phyloP scores from a whole-genome alignment of 2,329 filamentous ascomycete genomes.

The Aspergillus pseudotamarii region DNA sequence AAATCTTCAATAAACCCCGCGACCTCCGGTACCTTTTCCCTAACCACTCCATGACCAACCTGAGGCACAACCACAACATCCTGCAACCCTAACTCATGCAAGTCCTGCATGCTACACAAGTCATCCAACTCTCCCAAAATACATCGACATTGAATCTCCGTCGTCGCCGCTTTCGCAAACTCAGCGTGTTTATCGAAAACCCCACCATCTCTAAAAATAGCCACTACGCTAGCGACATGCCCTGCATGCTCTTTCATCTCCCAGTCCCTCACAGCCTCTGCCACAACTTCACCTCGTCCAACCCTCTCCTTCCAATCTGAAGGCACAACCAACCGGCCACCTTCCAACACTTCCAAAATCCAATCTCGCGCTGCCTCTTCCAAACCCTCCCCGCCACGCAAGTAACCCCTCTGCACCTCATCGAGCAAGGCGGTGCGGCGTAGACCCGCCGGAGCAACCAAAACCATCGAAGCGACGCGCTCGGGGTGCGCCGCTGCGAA shows the following conservation, averaged over 20 bases:
- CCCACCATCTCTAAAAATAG: constrained; percentile 51
- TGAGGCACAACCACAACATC: constrained; percentile 41
- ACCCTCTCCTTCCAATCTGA: constrained; percentile 50
- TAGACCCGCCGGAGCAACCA: constrained; percentile 55
- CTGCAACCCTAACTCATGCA: constrained; percentile 36
- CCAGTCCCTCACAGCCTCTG: constrained; percentile 54
- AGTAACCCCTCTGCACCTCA: constrained; percentile 19
- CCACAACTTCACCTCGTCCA: constrained; percentile 47
- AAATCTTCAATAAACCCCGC: constrained; percentile 32
- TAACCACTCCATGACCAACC: constrained; percentile 46
- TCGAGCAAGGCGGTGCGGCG: constrained; percentile 33
- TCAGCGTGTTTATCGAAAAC: constrained; percentile 41
- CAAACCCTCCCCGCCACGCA: constrained; percentile 29
- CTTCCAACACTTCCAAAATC: constrained; percentile 48
- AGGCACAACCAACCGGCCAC: constrained; percentile 46
- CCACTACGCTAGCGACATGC: constrained; percentile 50
- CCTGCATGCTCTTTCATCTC: constrained; percentile 51
- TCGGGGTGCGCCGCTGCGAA: constrained; percentile 39
- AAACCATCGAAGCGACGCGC: constrained; percentile 37
- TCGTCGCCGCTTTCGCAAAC: constrained; percentile 32
- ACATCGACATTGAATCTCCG: constrained; percentile 29
- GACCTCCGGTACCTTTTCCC: constrained; percentile 42
- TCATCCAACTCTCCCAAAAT: constrained; percentile 44
- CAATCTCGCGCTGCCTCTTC: constrained; percentile 39
- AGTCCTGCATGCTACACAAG: constrained; percentile 34